A percentile compares a stretch with the other conserved stretches of the same genome.
These are phyloP conservation scores for Pythium apleroticum DNA, from an alignment of 352 stramenopile species.

Conservation along the genomic window DNA sequence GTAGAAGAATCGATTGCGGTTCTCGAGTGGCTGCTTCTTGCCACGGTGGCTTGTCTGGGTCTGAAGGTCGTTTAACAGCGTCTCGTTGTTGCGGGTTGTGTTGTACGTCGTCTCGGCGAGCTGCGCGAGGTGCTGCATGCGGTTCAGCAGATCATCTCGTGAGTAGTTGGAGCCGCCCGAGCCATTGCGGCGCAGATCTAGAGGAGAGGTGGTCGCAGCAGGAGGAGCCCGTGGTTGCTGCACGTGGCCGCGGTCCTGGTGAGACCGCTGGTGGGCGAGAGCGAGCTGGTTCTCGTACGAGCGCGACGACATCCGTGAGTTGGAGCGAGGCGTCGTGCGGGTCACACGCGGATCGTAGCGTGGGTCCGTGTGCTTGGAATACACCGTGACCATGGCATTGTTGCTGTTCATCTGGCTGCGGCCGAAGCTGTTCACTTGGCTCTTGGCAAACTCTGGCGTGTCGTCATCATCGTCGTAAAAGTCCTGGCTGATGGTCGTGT, in stretches of 20 bases:
- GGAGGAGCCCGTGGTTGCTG: neutral
- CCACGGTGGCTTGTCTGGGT: neutral
- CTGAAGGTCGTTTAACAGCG: slow-evolving; percentile 7
- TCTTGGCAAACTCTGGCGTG: slow-evolving; percentile 14
- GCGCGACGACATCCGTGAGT: slow-evolving; percentile 6
- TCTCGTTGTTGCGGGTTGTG: slow-evolving; percentile 22
- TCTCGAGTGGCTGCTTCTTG: slow-evolving; percentile 13
- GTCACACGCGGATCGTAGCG: neutral
- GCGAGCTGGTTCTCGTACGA: slow-evolving; percentile 6
- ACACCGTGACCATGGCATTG: neutral
- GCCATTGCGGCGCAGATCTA: slow-evolving; percentile 12
- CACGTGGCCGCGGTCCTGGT: neutral
- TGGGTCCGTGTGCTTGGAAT: neutral
- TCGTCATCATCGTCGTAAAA: slow-evolving; percentile 18
- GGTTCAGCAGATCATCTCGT: slow-evolving; percentile 23
- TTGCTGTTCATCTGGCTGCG: slow-evolving; percentile 13
- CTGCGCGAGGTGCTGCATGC: slow-evolving; percentile 26
- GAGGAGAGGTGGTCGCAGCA: neutral
- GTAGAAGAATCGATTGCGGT: slow-evolving; percentile 29
- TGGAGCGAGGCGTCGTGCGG: neutral
- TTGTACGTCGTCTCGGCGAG: slow-evolving; percentile 26
- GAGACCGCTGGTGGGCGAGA: neutral
- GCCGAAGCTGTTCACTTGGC: slow-evolving; percentile 11
- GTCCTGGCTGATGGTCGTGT: slow-evolving; percentile 22
- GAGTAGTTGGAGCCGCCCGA: slow-evolving; percentile 17